A percentile compares a stretch with the other conserved stretches of the same genome.
phyloP scores from a whole-genome alignment of 129 eudicot species.

The Kitagawia praeruptora region DNA sequence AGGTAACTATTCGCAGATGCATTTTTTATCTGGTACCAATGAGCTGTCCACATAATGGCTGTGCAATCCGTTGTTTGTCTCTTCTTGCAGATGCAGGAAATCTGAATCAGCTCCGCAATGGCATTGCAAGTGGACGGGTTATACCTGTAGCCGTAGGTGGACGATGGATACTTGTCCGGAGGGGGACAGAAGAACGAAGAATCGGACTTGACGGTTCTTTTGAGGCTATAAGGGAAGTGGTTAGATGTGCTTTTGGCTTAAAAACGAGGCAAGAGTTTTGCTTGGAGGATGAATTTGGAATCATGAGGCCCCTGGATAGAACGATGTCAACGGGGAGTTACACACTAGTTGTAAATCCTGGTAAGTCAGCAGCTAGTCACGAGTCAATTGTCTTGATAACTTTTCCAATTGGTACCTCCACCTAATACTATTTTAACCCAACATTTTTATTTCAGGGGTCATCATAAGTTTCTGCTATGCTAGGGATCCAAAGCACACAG shows the following conservation, averaged over 20 bases:
- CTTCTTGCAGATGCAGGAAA: background rate
- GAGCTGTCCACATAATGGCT: background rate
- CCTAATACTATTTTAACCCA: background rate
- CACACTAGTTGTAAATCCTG: background rate
- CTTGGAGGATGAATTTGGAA: background rate
- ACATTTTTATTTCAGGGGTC: background rate
- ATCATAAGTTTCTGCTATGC: background rate
- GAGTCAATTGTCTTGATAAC: background rate
- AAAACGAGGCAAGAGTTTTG: background rate
- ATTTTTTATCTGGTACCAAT: background rate
- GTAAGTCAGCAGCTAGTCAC: background rate
- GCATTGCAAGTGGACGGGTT: background rate
- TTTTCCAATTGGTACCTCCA: background rate
- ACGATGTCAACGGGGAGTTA: background rate
- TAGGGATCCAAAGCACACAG: background rate
- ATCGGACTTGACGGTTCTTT: background rate
- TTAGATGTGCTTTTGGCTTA: background rate
- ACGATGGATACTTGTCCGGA: background rate
- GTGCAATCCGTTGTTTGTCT: background rate
- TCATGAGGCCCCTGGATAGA: background rate
- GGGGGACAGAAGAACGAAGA: background rate
- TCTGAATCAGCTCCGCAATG: background rate
- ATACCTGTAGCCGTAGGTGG: background rate
- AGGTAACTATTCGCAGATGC: background rate
- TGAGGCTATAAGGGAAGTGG: background rate